phyloP scores from a whole-genome alignment of 306 rosid species.

The Trifolium pratense region DNA sequence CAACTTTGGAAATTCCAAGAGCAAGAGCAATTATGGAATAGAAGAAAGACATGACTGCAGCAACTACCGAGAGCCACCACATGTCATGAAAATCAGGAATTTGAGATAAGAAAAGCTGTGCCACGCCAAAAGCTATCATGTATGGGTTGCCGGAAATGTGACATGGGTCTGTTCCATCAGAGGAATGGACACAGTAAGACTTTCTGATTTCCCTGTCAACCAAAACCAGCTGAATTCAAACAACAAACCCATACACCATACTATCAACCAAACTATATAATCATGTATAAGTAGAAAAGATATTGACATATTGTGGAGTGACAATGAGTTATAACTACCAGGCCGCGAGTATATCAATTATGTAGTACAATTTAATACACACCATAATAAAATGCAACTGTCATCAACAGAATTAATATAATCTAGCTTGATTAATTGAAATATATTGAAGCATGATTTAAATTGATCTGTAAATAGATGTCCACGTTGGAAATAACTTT shows the following conservation, averaged over 20 bases:
- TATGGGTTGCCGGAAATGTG: conserved; percentile 47
- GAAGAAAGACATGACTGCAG: conserved; percentile 63
- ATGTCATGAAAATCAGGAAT: conserved; percentile 62
- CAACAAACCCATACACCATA: conserved; percentile 10
- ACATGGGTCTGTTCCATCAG: conserved; percentile 46
- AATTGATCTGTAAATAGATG: conserved; percentile 16
- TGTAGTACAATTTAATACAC: conserved; percentile 11
- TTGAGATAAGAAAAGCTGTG: conserved; percentile 54
- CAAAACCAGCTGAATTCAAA: conserved; percentile 23
- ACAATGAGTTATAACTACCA: conserved; percentile 5
- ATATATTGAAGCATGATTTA: background rate
- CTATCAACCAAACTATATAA: background rate
- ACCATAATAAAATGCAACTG: conserved; percentile 12
- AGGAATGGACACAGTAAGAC: conserved; percentile 49
- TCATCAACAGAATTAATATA: conserved; percentile 14
- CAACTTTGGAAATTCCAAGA: conserved; percentile 58
- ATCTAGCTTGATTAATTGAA: conserved; percentile 7
- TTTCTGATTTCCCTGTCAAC: conserved; percentile 54
- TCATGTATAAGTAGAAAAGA: conserved; percentile 22
- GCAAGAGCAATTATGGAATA: conserved; percentile 59
- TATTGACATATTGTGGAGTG: background rate
- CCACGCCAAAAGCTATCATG: conserved; percentile 55
- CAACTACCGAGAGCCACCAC: conserved; percentile 71
- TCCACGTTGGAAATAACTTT: background rate
- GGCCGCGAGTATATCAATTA: background rate